Percentiles rank a stretch among this genome's conserved stretches.
These are phyloP conservation scores for Celoporthe dispersa DNA, from an alignment of 2,329 filamentous ascomycete species.

Conservation along the genomic window DNA sequence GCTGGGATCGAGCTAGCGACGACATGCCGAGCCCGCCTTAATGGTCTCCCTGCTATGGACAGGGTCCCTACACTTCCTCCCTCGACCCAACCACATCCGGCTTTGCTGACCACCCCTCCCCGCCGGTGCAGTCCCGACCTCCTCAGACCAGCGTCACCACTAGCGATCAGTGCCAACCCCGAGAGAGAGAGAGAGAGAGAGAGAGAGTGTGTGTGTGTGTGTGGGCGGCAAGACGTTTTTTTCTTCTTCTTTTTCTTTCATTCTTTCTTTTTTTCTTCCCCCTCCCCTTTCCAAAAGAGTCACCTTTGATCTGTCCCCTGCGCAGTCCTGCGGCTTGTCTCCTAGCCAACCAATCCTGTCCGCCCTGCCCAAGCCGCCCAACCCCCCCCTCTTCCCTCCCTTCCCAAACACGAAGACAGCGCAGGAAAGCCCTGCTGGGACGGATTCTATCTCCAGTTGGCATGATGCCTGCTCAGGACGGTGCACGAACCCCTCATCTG, in stretches of 20 bases:
- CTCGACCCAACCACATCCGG: conserved; percentile 16
- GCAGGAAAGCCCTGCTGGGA: background rate
- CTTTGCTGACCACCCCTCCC: conserved; percentile 22
- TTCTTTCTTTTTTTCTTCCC: too few species aligned
- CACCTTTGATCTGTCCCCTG: background rate
- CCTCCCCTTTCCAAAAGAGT: background rate
- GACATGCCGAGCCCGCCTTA: conserved; percentile 32
- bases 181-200: too few species aligned
- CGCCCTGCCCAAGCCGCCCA: too few species aligned
- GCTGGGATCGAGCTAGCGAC: conserved; percentile 31
- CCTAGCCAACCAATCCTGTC: background rate
- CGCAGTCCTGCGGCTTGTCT: background rate
- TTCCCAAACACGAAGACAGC: background rate
- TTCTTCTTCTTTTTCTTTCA: background rate
- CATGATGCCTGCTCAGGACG: background rate
- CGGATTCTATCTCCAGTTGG: background rate
- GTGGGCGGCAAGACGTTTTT: background rate
- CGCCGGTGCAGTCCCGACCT: conserved; percentile 12
- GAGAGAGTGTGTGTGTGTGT: too few species aligned
- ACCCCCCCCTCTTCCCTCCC: background rate
- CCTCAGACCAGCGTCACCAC: conserved; percentile 10
- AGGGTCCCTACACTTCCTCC: conserved; percentile 14
- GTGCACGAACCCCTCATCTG: conserved; percentile 6
- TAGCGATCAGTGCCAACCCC: background rate
- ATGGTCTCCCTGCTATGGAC: conserved; percentile 10